A percentile compares a stretch with the other conserved stretches of the same genome.
phyloP scores from a whole-genome alignment of 202 grass and related monocot genomes.

The Cymbopogon flexuosus region DNA sequence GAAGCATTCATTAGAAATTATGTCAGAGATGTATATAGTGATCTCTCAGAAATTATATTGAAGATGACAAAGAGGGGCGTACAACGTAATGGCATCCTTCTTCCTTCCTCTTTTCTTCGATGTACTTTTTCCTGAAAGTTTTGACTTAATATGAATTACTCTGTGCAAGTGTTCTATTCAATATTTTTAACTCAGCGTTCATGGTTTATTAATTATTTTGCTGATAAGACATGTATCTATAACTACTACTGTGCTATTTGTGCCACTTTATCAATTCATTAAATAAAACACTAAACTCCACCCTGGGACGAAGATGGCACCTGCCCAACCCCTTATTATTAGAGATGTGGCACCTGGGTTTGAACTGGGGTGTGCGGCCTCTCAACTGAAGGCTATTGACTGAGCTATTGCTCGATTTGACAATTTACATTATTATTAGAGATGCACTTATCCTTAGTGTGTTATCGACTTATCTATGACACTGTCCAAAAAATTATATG shows the following conservation, averaged over 20 bases:
- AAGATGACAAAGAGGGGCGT: conserved; percentile 35
- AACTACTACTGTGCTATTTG: background rate
- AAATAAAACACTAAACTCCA: background rate
- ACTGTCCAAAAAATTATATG: background rate
- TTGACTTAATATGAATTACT: background rate
- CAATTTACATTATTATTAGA: background rate
- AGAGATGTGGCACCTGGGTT: background rate
- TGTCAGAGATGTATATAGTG: conserved; percentile 36
- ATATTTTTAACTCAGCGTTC: background rate
- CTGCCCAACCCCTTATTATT: background rate
- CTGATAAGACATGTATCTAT: background rate
- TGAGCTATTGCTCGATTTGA: background rate
- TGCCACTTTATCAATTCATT: background rate
- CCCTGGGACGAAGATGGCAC: background rate
- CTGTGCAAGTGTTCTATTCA: background rate
- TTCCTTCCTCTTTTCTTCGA: background rate
- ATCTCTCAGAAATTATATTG: conserved; percentile 30
- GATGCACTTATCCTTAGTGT: background rate
- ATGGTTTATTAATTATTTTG: background rate
- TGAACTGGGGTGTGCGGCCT: background rate
- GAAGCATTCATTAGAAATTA: conserved; percentile 55
- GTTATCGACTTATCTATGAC: background rate
- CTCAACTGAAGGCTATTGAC: background rate
- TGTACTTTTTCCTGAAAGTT: background rate
- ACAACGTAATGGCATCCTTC: background rate